Evolutionary conservation across 2,329 filamentous ascomycete genomes (phyloP).

Genomic region (Rachicladosporium sp.): DNA sequence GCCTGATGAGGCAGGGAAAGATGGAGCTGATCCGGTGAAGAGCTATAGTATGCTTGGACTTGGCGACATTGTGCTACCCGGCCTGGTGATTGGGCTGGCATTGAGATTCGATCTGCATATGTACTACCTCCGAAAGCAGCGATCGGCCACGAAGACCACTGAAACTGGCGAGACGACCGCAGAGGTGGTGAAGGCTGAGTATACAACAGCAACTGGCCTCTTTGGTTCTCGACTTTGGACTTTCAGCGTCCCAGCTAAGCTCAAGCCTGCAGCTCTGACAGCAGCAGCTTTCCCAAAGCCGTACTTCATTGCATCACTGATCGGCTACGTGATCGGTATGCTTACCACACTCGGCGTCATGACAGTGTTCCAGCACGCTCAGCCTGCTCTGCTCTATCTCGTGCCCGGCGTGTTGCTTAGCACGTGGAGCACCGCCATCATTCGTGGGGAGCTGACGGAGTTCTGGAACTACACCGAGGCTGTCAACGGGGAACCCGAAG

Average conservation of each 20-base stretch:
- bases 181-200: slow-evolving; percentile 26
- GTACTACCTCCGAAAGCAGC: slow-evolving; percentile 60
- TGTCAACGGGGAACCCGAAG: slow-evolving; percentile 30
- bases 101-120: slow-evolving; percentile 85
- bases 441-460: slow-evolving; percentile 56
- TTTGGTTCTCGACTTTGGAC: slow-evolving; percentile 86
- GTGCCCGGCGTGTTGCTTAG: slow-evolving; percentile 71
- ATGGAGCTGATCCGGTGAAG: slow-evolving; percentile 28
- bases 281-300: slow-evolving; percentile 57
- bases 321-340: slow-evolving; percentile 71
- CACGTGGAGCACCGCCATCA: slow-evolving; percentile 60
- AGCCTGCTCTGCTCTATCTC: slow-evolving; percentile 84
- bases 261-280: slow-evolving; percentile 8
- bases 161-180: slow-evolving; percentile 10
- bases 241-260: slow-evolving; percentile 15
- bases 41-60: slow-evolving; percentile 66
- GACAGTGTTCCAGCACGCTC: slow-evolving; percentile 64
- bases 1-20: slow-evolving; percentile 30
- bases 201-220: slow-evolving; percentile 45
- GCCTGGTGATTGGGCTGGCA: slow-evolving; percentile 77
- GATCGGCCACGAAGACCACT: slow-evolving; percentile 30
- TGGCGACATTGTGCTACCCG: slow-evolving; percentile 87
- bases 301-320: slow-evolving; percentile 68
- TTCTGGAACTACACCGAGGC: slow-evolving; percentile 77
- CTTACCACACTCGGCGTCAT: slow-evolving; percentile 63